Evolutionary conservation across 1,284 basidiomycete species (phyloP).

Genomic region (Rhodotorula sp.): DNA sequence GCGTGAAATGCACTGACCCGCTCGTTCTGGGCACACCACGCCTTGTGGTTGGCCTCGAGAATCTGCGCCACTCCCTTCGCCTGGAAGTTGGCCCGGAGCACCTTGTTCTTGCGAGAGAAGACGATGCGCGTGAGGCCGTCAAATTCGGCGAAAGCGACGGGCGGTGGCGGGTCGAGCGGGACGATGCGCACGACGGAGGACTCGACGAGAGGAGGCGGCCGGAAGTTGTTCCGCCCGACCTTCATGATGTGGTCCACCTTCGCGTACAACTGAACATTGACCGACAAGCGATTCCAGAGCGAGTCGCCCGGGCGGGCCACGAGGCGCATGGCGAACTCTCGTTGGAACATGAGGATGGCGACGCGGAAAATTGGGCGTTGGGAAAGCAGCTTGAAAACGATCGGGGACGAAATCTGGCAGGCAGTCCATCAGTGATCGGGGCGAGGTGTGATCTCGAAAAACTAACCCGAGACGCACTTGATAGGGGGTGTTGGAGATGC

Average conservation of each 20-base stretch:
- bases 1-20: slow-evolving; percentile 14
- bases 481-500: slow-evolving; percentile 98
- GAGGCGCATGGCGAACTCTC: slow-evolving; percentile 92
- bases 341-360: slow-evolving; percentile 99
- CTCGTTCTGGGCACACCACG: slow-evolving; percentile 81
- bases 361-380: slow-evolving; percentile 91
- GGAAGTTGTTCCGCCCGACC: slow-evolving; percentile 93
- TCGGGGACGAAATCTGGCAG: slow-evolving; percentile 82
- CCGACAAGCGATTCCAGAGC: slow-evolving; percentile 91
- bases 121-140: slow-evolving; percentile 90
- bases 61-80: slow-evolving; percentile 93
- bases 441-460: not conserved
- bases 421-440: not conserved
- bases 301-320: slow-evolving; percentile 80
- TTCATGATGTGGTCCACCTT: slow-evolving; percentile 97
- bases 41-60: slow-evolving; percentile 90
- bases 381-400: slow-evolving; percentile 94
- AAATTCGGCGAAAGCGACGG: slow-evolving; percentile 94
- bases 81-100: slow-evolving; percentile 77
- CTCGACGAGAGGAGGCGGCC: slow-evolving; percentile 94
- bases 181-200: slow-evolving; percentile 86
- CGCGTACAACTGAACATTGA: slow-evolving; percentile 93
- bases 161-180: slow-evolving; percentile 91
- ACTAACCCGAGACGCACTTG: slow-evolving; percentile 56
- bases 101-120: slow-evolving; percentile 89